Conservation (phyloP, 2,329 filamentous ascomycete species). For the Fusarium nisikadoi region DNA sequence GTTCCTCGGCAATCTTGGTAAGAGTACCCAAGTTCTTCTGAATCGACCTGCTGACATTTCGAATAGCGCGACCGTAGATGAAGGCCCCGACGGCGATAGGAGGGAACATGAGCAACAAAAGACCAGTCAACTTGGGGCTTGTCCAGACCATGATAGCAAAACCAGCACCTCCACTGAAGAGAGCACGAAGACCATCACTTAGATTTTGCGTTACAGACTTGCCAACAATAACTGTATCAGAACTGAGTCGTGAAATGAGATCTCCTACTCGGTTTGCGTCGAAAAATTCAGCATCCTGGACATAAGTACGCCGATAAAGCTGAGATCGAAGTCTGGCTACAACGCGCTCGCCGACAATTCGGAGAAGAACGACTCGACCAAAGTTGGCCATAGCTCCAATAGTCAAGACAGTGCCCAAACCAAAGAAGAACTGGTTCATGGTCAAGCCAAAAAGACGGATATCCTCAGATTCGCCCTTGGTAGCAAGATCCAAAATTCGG, state of each 20-base stretch:
- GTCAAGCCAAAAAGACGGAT: constrained; percentile 83
- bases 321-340: constrained; percentile 89
- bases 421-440: constrained; percentile 87
- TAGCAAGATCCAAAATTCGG: constrained; percentile 92
- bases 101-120: constrained; percentile 87
- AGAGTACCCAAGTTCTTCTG: constrained; percentile 93
- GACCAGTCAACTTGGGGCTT: constrained; percentile 87
- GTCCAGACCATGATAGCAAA: constrained; percentile 96
- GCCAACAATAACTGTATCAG: constrained; percentile 96
- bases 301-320: constrained; percentile 89
- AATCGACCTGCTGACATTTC: constrained; percentile 90
- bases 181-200: constrained; percentile 90
- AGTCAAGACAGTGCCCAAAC: constrained; percentile 79
- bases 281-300: constrained; percentile 99
- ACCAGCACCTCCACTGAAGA: constrained; percentile 90
- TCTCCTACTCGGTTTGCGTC: constrained; percentile 97
- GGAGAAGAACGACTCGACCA: constrained; percentile 88
- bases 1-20: constrained; percentile 97
- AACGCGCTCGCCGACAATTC: constrained; percentile 94
- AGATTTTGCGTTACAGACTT: constrained; percentile 99
- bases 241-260: constrained; percentile 92
- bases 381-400: constrained; percentile 92
- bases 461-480: constrained; percentile 74
- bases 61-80: constrained; percentile 88
- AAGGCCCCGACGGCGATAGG: constrained; percentile 91